Base-by-base conservation (phyloP, 2,329 filamentous ascomycete species). In the Pseudopithomyces maydicus region DNA sequence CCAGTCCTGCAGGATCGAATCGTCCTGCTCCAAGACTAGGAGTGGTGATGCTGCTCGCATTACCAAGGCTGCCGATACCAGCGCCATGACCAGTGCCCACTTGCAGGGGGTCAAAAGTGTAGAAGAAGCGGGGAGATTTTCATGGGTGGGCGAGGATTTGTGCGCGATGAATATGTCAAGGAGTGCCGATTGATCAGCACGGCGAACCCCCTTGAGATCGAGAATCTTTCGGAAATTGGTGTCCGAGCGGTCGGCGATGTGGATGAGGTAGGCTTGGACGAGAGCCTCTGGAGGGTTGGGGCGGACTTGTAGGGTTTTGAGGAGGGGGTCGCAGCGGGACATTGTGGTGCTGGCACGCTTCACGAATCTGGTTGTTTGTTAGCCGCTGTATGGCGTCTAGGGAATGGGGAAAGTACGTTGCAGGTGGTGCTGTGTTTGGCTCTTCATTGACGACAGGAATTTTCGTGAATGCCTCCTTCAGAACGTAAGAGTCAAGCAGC, bases 211-310 rank as follows among this genome's bases (percentile, higher is more conserved):
- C 77, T 99, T 99, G 61, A 99, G 84, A 49, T 99, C 95, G 44
- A 99, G 86, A 57, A 99, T 90, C 79, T 97, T 98, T 72, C 88
- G 88, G 84, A 99, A 99, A 78, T 99, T 99, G 69, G 87, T 85
- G 73, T 98, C 95, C 62, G 90, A 96, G 54, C 90, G 88, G 80
- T 99, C 95, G 64, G 87, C 92, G 63, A 99, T 95, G 78, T 98
- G 95, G 75, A 98, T 96, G 33, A 99, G 87, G 74, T 99, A 99
- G 33, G 95, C 95, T 79, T 98, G 94, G 0, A 99, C 93, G 3
- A 99, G 85, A 1, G 91, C 94, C 80, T 99, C 95, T 0, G 94
- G 90, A 0, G 95, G 95, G 4, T 90, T 91, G 2, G 93, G 88
- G 26, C 91, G 91, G 46, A 99, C 94, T 81, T 99, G 95, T 2